phyloP scores from a whole-genome alignment of 129 eudicot genomes.

The Tanacetum coccineum region DNA sequence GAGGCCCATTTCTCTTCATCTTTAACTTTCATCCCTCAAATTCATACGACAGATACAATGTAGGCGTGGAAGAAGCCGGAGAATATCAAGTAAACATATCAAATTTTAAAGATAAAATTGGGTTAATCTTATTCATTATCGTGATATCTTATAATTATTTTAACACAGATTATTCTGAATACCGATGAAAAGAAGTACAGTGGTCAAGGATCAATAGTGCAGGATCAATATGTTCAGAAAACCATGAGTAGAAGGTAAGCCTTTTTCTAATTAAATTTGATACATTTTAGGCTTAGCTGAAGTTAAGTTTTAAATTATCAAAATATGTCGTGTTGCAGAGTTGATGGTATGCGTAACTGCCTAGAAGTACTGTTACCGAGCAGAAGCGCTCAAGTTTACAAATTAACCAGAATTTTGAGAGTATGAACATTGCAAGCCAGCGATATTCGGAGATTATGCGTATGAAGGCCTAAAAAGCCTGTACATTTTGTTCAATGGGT shows the following conservation, averaged over 20 bases:
- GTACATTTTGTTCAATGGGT: not conserved
- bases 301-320: not conserved
- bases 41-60: no score
- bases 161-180: no score
- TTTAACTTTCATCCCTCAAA: no score
- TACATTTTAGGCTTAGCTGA: no score
- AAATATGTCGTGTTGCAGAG: conserved; percentile 35
- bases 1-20: no score
- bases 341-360: conserved; percentile 71
- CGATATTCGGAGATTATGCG: not conserved
- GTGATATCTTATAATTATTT: no score
- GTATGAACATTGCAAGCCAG: no score
- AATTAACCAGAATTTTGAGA: conserved; percentile 51
- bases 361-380: conserved; percentile 75
- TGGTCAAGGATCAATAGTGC: conserved; percentile 63
- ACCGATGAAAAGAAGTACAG: conserved; percentile 61
- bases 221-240: conserved; percentile 56
- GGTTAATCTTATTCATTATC: no score
- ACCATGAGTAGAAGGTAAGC: conserved; percentile 63
- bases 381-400: conserved; percentile 83
- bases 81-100: no score
- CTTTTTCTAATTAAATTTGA: not conserved
- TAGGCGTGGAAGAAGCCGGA: no score
- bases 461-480: not conserved
- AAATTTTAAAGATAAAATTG: no score